phyloP scores from a whole-genome alignment of 306 rosid genomes.

The Citrullus colocynthis region DNA sequence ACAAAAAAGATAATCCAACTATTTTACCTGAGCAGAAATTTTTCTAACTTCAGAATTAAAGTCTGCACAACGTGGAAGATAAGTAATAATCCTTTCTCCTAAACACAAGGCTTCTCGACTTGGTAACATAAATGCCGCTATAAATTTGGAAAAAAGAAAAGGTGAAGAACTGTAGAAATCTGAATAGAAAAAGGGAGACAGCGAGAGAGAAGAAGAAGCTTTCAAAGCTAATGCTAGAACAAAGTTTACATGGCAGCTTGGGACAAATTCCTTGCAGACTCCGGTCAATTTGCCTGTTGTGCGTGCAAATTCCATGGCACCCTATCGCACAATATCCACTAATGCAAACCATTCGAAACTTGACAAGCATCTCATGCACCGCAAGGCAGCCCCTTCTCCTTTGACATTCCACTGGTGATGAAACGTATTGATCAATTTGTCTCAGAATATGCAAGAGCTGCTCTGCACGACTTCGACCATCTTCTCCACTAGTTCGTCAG shows the following conservation, averaged over 20 bases:
- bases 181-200: not conserved
- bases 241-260: conserved; percentile 74
- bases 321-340: conserved; percentile 79
- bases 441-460: conserved; percentile 72
- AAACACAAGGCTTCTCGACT: conserved; percentile 83
- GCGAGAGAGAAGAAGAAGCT: not conserved
- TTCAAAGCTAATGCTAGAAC: not conserved
- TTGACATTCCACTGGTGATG: conserved; percentile 74
- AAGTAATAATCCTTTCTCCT: conserved; percentile 76
- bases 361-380: conserved; percentile 87
- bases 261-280: conserved; percentile 58
- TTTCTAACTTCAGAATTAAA: conserved; percentile 85
- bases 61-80: conserved; percentile 97
- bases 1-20: not conserved
- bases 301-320: conserved; percentile 74
- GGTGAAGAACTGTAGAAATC: conserved; percentile 2
- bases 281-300: conserved; percentile 70
- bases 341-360: conserved; percentile 73
- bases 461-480: conserved; percentile 98
- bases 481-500: conserved; percentile 69
- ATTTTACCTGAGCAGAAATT: conserved; percentile 68
- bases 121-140: conserved; percentile 89
- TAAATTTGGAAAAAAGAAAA: conserved; percentile 9
- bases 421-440: conserved; percentile 85
- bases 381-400: conserved; percentile 94